A percentile compares a stretch with the other conserved stretches of the same genome.
Evolutionary conservation across 192 early-diverging fungal species (phyloP).

Genomic region (Thamnidium elegans): DNA sequence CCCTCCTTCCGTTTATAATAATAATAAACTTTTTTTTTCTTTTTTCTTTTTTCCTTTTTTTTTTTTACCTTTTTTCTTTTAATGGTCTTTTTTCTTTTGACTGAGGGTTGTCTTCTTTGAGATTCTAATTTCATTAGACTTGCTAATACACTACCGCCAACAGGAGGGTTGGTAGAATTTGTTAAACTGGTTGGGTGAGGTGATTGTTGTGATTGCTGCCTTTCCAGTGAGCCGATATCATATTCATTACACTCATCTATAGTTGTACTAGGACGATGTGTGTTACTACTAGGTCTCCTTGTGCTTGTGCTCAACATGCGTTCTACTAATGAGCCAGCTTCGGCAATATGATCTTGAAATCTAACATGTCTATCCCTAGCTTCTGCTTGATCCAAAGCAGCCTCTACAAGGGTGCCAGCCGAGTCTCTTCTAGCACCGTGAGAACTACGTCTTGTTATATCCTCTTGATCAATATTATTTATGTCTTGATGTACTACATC

Average conservation of each 20-base stretch:
- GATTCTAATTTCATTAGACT: slow-evolving; percentile 36
- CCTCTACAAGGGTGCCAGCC: slow-evolving; percentile 28
- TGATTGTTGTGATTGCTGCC: neutral
- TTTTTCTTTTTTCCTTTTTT: slow-evolving; percentile 18
- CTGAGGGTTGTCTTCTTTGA: slow-evolving; percentile 2
- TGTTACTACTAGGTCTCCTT: neutral
- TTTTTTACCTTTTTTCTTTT: slow-evolving; percentile 18
- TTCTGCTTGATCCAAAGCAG: slow-evolving; percentile 24
- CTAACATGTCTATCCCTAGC: slow-evolving; percentile 29
- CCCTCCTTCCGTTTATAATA: no score
- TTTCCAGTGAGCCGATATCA: neutral
- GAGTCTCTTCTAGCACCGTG: neutral
- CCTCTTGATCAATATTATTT: neutral
- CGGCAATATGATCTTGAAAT: slow-evolving; percentile 31
- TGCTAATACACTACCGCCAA: slow-evolving; percentile 29
- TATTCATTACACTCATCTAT: neutral
- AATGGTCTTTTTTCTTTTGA: neutral
- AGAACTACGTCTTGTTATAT: neutral
- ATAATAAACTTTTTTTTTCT: neutral
- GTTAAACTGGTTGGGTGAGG: neutral
- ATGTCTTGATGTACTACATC: neutral
- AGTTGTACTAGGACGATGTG: neutral
- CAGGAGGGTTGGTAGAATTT: neutral
- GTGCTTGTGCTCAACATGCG: slow-evolving; percentile 20
- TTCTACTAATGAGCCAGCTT: slow-evolving; percentile 31